A percentile compares a stretch with the other conserved stretches of the same genome.
phyloP scores from a whole-genome alignment of 768 basidiomycete genomes.

The Phylloporus sp. region DNA sequence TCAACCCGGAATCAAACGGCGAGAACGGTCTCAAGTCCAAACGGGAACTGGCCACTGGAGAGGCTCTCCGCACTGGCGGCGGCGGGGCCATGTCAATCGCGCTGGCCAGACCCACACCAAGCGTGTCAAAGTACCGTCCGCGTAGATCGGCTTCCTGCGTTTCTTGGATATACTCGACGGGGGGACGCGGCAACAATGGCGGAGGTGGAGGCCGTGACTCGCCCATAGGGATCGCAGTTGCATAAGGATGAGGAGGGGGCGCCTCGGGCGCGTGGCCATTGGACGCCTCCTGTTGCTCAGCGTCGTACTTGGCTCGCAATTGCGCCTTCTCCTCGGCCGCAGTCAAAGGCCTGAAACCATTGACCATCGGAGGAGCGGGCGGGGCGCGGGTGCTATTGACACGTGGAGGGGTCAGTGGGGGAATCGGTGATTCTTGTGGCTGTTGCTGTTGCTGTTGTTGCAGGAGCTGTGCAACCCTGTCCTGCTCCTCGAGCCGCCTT shows the following conservation, averaged over 20 bases:
- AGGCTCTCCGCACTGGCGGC: constrained; percentile 12
- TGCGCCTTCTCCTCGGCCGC: constrained; percentile 79
- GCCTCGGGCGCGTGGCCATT: constrained; percentile 22
- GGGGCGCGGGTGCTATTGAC: constrained; percentile 28
- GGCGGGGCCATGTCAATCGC: constrained; percentile 32
- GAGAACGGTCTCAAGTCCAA: constrained; percentile 45
- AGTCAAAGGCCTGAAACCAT: constrained; percentile 39
- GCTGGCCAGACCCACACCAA: constrained; percentile 24
- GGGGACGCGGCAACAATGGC: constrained; percentile 71
- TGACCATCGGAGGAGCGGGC: constrained; percentile 25
- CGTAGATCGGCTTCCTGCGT: constrained; percentile 71
- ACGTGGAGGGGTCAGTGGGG: constrained; percentile 24
- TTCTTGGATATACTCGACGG: constrained; percentile 75
- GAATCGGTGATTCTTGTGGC: constrained; percentile 3
- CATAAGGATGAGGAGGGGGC: constrained; percentile 13
- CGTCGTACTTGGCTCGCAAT: constrained; percentile 58
- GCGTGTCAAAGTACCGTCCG: constrained; percentile 35
- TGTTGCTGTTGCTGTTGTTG: constrained; percentile 13
- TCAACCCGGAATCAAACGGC: constrained; percentile 38
- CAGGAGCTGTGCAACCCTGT: constrained; percentile 34
- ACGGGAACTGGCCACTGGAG: constrained; percentile 7
- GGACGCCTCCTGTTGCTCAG: constrained; percentile 37
- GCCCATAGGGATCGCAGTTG: constrained; percentile 7
- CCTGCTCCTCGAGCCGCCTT: constrained; percentile 53
- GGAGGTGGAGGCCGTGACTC: constrained; percentile 59